A percentile compares a stretch with the other conserved stretches of the same genome.
These are phyloP conservation scores for Pseudogymnoascus verrucosus DNA, from an alignment of 2,329 filamentous ascomycete species.

Conservation along the genomic window DNA sequence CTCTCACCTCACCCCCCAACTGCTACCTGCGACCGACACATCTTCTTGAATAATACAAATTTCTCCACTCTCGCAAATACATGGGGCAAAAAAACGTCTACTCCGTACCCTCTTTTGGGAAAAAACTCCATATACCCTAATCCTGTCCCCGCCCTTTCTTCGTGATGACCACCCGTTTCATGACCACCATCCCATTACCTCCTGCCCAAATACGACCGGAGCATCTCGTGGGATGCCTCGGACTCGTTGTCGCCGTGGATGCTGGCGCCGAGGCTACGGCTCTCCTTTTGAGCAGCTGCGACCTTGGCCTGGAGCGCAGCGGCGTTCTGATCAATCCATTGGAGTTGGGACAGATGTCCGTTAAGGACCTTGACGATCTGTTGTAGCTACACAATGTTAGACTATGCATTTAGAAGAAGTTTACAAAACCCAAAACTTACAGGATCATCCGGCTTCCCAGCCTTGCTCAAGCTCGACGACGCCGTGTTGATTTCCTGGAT, in stretches of 20 bases:
- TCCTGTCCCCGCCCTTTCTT: not conserved
- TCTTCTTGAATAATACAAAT: constrained; percentile 1
- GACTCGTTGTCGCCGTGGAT: constrained; percentile 51
- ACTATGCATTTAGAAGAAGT: too few species aligned
- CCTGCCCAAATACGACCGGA: constrained; percentile 75
- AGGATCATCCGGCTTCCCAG: constrained; percentile 77
- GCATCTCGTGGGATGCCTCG: constrained; percentile 78
- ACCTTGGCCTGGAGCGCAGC: constrained; percentile 77
- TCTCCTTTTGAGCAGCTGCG: constrained; percentile 69
- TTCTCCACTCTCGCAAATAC: not conserved
- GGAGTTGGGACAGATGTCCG: constrained; percentile 80
- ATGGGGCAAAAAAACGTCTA: not conserved
- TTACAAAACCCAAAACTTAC: constrained; percentile 44
- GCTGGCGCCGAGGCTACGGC: constrained; percentile 47
- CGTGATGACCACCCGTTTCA: constrained; percentile 2
- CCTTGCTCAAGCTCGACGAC: constrained; percentile 82
- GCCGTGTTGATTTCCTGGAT: constrained; percentile 97
- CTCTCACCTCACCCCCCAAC: not conserved
- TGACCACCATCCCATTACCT: constrained; percentile 36
- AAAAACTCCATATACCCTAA: constrained; percentile 4
- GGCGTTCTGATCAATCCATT: constrained; percentile 86
- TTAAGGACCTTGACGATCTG: constrained; percentile 96
- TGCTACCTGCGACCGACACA: not conserved
- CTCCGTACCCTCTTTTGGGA: not conserved
- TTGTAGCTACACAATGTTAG: constrained; percentile 58